A percentile compares a stretch with the other conserved stretches of the same genome.
Evolutionary conservation across 345 rosid species (phyloP).

Genomic region (Aethionema arabicum): DNA sequence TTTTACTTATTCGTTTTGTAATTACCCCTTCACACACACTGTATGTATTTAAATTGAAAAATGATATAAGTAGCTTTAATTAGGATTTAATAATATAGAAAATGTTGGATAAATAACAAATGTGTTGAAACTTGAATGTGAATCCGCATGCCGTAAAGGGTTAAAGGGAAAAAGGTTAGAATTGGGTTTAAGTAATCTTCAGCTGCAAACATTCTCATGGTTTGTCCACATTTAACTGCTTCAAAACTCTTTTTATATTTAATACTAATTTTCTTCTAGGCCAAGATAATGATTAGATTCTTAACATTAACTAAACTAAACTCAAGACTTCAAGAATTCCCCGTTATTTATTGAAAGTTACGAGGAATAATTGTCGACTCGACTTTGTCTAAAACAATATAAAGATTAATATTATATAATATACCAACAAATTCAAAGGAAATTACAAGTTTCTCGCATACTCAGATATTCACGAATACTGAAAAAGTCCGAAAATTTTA

Average conservation of each 20-base stretch:
- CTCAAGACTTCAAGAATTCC: background rate
- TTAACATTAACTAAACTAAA: background rate
- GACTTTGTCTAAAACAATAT: too few species aligned
- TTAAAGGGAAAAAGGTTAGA: constrained; percentile 22
- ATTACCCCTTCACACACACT: too few species aligned
- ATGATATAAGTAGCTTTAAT: too few species aligned
- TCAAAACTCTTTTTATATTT: background rate
- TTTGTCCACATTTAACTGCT: constrained; percentile 18
- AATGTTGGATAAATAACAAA: background rate
- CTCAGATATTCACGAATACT: too few species aligned
- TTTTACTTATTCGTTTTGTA: too few species aligned
- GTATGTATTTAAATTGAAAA: background rate
- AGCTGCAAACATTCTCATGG: constrained; percentile 34
- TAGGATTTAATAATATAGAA: background rate
- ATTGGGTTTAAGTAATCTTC: constrained; percentile 32
- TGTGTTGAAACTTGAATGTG: constrained; percentile 33
- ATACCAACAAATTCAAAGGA: too few species aligned
- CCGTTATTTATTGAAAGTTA: background rate
- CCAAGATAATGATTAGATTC: constrained; percentile 22
- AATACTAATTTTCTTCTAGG: constrained; percentile 5
- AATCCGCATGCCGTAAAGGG: constrained; percentile 37
- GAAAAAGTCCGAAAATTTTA: too few species aligned
- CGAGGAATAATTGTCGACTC: too few species aligned
- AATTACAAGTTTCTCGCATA: too few species aligned
- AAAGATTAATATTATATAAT: too few species aligned